Evolutionary conservation across 1,284 basidiomycete genomes (phyloP).

Genomic region (Papiliotrema laurentii): DNA sequence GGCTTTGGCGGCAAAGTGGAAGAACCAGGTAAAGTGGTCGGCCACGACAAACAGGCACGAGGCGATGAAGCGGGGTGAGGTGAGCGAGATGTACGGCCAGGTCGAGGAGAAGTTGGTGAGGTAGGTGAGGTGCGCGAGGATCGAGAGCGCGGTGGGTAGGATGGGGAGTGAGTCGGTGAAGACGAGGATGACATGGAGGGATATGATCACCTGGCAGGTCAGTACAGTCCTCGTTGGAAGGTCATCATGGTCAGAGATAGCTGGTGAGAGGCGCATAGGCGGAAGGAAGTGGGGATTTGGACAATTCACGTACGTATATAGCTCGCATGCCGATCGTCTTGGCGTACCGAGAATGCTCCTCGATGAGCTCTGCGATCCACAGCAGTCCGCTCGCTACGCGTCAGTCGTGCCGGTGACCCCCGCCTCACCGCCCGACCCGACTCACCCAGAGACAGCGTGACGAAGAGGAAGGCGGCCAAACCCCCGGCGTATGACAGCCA

Average conservation of each 20-base stretch:
- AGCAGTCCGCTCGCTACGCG: constrained; percentile 77
- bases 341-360: constrained; percentile 77
- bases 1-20: constrained; percentile 71
- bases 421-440: neutral
- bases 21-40: constrained; percentile 94
- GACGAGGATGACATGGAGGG: constrained; percentile 70
- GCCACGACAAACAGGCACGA: constrained; percentile 76
- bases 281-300: too few species aligned
- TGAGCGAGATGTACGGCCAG: constrained; percentile 87
- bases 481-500: constrained; percentile 59
- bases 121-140: constrained; percentile 78
- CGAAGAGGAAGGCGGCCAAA: constrained; percentile 66
- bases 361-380: constrained; percentile 89
- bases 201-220: constrained; percentile 63
- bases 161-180: constrained; percentile 74
- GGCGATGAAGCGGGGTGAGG: constrained; percentile 72
- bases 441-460: constrained; percentile 71
- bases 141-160: constrained; percentile 67
- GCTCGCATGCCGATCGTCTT: constrained; percentile 73
- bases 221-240: constrained; percentile 4
- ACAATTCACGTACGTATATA: constrained; percentile 71
- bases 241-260: too few species aligned
- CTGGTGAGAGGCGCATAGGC: too few species aligned
- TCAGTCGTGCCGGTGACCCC: neutral
- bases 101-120: constrained; percentile 79